A percentile compares a stretch with the other conserved stretches of the same genome.
phyloP scores from a whole-genome alignment of 495 filamentous ascomycete genomes.

The Viridothelium virens region DNA sequence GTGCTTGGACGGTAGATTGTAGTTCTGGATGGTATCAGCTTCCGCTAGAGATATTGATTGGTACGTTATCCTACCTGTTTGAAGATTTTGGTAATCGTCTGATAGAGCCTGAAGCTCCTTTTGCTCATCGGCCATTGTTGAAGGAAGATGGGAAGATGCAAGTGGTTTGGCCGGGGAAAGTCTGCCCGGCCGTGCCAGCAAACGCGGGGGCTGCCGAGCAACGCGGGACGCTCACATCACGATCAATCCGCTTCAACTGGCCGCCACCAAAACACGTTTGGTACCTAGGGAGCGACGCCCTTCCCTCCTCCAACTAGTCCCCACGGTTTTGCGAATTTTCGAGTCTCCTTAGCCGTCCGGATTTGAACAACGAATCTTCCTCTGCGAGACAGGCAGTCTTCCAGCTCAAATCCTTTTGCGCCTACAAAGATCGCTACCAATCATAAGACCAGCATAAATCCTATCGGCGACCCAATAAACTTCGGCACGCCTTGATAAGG shows the following conservation, averaged over 20 bases:
- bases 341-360: no score
- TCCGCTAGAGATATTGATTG: background rate
- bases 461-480: background rate
- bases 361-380: no score
- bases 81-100: conserved; percentile 78
- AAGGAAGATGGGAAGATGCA: background rate
- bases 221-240: background rate
- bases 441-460: background rate
- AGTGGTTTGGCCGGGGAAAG: background rate
- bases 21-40: conserved; percentile 52
- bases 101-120: conserved; percentile 70
- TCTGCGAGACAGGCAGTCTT: no score
- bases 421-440: background rate
- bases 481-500: background rate
- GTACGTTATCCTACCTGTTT: conserved; percentile 54
- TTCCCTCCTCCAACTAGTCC: no score
- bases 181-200: background rate
- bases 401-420: background rate
- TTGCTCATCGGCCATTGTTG: conserved; percentile 46
- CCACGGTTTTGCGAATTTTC: no score
- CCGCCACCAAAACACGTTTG: background rate
- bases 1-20: conserved; percentile 62
- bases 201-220: conserved; percentile 2
- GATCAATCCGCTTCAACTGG: background rate
- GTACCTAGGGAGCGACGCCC: no score